A percentile compares a stretch with the other conserved stretches of the same genome.
Evolutionary conservation across 805 yeast genomes (phyloP).

Genomic region (Citeromyces nyonsensis): DNA sequence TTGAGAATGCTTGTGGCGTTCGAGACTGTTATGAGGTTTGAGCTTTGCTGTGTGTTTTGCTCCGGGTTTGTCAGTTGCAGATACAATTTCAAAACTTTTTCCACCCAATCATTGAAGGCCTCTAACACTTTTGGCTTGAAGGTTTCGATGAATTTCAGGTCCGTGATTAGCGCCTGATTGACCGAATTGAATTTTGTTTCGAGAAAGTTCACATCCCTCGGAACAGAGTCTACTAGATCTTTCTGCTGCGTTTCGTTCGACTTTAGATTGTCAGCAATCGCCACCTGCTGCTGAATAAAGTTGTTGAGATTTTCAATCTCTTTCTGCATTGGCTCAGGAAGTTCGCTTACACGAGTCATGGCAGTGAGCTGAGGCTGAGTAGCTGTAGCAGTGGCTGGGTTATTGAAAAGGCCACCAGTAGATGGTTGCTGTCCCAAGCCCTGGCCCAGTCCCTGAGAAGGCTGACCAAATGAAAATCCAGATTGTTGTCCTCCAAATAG

Average conservation of each 20-base stretch:
- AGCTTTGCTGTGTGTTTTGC: slow-evolving; percentile 13
- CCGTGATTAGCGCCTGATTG: slow-evolving; percentile 43
- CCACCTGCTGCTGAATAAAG: slow-evolving; percentile 60
- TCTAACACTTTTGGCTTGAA: slow-evolving; percentile 23
- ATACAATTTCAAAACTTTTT: slow-evolving; percentile 18
- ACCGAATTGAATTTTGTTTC: slow-evolving; percentile 46
- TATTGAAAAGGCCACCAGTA: slow-evolving; percentile 12
- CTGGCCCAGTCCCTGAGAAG: slow-evolving; percentile 2
- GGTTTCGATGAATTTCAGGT: slow-evolving; percentile 25
- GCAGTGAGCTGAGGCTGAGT: slow-evolving; percentile 37
- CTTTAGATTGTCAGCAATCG: slow-evolving; percentile 52
- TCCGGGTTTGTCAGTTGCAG: slow-evolving; percentile 18
- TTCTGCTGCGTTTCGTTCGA: slow-evolving; percentile 47
- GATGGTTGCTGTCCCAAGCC: slow-evolving; percentile 6
- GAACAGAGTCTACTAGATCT: slow-evolving; percentile 52
- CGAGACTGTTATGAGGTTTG: slow-evolving; percentile 35
- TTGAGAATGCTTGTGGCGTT: slow-evolving; percentile 32
- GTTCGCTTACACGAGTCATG: slow-evolving; percentile 60
- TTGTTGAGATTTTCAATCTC: slow-evolving; percentile 59
- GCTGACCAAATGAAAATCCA: slow-evolving; percentile 12
- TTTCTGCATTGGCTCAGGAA: slow-evolving; percentile 54
- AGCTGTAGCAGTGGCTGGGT: slow-evolving; percentile 26
- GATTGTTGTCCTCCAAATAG: slow-evolving; percentile 5
- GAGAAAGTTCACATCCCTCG: slow-evolving; percentile 53
- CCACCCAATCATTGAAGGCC: slow-evolving; percentile 20